phyloP scores from a whole-genome alignment of 1,284 basidiomycete species.

The Clitocybe nebularis region DNA sequence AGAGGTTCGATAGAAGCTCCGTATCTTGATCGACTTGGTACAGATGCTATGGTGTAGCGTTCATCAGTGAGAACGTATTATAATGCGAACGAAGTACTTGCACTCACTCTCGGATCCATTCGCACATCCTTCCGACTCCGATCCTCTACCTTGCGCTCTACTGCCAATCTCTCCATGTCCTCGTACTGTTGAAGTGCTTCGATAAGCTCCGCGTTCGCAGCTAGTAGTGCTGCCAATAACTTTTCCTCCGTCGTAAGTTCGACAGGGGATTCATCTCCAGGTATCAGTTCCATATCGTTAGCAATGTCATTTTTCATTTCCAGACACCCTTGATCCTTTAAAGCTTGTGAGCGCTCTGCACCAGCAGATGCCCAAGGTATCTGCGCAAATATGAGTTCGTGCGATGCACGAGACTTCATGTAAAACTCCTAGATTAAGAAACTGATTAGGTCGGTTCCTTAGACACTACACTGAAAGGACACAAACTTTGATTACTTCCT shows the following conservation, averaged over 20 bases:
- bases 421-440: constrained; percentile 63
- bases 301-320: constrained; percentile 11
- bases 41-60: constrained; percentile 15
- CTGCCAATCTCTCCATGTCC: constrained; percentile 62
- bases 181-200: constrained; percentile 47
- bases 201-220: constrained; percentile 50
- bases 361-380: constrained; percentile 73
- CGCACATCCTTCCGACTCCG: constrained; percentile 55
- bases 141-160: constrained; percentile 59
- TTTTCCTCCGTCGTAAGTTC: constrained; percentile 57
- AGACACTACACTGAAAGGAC: neutral
- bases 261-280: constrained; percentile 28
- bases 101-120: constrained; percentile 54
- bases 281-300: constrained; percentile 12
- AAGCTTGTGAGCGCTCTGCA: constrained; percentile 57
- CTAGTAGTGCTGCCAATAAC: constrained; percentile 60
- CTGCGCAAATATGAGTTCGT: constrained; percentile 70
- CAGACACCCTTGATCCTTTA: constrained; percentile 23
- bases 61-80: too few species aligned
- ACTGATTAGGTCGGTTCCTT: neutral
- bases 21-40: constrained; percentile 32
- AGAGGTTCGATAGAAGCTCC: constrained; percentile 9
- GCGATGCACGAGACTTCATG: constrained; percentile 63
- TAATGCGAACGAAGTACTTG: neutral
- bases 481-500: constrained; percentile 56